phyloP scores from a whole-genome alignment of 331 rosid genomes.

The Saraca asoca region DNA sequence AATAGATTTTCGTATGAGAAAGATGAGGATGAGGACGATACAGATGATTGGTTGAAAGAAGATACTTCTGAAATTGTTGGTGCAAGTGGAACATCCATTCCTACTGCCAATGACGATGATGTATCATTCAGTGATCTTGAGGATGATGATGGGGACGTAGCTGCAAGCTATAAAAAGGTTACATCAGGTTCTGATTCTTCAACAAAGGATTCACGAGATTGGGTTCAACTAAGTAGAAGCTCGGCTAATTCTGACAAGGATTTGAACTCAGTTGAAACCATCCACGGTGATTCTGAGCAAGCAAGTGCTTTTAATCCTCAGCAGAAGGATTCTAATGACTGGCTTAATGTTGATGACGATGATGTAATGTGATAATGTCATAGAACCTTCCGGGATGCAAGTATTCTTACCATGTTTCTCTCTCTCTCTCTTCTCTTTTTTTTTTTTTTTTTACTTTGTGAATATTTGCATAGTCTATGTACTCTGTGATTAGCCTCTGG shows the following conservation, averaged over 20 bases:
- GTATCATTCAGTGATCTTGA: conserved; percentile 97
- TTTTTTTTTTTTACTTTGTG: conserved; percentile 39
- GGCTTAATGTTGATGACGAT: conserved; percentile 88
- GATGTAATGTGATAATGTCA: conserved; percentile 61
- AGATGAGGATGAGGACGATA: conserved; percentile 85
- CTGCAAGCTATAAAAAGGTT: conserved; percentile 56
- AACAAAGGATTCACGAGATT: conserved; percentile 80
- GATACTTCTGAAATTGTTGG: conserved; percentile 75
- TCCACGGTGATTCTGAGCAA: conserved; percentile 59
- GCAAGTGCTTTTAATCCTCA: conserved; percentile 57
- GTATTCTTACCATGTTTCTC: conserved; percentile 32
- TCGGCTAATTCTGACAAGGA: conserved; percentile 75
- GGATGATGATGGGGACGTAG: conserved; percentile 75
- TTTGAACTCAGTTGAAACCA: conserved; percentile 45
- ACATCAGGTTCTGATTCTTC: conserved; percentile 85
- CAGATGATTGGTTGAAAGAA: conserved; percentile 96
- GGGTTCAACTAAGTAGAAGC: conserved; percentile 82
- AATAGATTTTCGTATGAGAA: conserved; percentile 50
- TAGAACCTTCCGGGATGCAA: conserved; percentile 30
- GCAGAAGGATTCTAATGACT: conserved; percentile 82
- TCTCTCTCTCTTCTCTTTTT: too few species aligned
- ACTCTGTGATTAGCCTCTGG: conserved; percentile 45
- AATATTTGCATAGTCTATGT: conserved; percentile 47
- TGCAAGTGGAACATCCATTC: conserved; percentile 60
- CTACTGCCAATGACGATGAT: conserved; percentile 76